Base-by-base conservation (phyloP, 2,329 filamentous ascomycete genomes). In the Annulohypoxylon truncatum region DNA sequence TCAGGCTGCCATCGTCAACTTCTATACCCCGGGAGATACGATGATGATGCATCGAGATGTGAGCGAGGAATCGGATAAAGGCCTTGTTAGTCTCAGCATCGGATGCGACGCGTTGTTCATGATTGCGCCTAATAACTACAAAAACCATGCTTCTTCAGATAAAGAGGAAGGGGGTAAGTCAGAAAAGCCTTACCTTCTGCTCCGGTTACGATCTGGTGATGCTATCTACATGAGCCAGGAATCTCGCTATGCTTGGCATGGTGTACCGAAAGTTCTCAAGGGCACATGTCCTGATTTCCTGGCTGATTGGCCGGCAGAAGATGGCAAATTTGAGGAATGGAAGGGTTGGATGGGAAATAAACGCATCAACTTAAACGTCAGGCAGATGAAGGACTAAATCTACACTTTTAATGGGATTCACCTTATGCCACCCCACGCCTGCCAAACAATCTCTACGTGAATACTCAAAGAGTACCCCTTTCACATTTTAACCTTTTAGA, bases 21-120 rank as follows among this genome's bases (percentile, higher is more conserved):
- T 98, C 53, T 98, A 98, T 80, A 92, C 89, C 0, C 92, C 96
- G 0, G 92, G 93, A 18, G 95, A 98, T 76, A 96, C 92, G 0
- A 89, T 98, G 77, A 95, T 93, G 81, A 87, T 97, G 78, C 96
- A 98, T 80, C 89, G 96, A 9, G 96, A 99, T 76, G 94, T 98
- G 42, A 96, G 93, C 69, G 96, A 98, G 80, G 85, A 92, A 71
- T 91, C 90, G 51, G 87, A 93, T 72, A 88, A 85, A 56, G 93
- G 93, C 0, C 84, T 98, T 26, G 88, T 97, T 15, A 97, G 93
- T 71, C 81, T 98, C 40, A 97, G 93, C 73, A 83, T 98, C 48
- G 96, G 96, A 2, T 98, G 95, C 73, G 94, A 97, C 72, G 92
- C 89, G 0, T 81, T 98, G 2, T 98, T 99, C 75, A 88, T 97